phyloP scores from a whole-genome alignment of 108 stramenopile species.

The Seminavis robusta region DNA sequence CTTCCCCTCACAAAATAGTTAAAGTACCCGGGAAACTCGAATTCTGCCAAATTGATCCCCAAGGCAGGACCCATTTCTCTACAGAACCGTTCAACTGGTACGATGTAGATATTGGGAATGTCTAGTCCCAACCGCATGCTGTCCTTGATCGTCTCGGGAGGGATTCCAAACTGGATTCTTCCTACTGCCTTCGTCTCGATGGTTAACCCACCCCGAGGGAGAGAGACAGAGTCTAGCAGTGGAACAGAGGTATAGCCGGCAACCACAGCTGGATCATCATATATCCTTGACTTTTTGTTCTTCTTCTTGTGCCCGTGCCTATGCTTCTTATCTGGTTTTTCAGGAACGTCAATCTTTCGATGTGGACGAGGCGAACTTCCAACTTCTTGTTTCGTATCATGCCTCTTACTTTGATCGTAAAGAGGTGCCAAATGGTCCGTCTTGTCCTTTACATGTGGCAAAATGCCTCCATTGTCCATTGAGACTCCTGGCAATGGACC shows the following conservation, averaged over 20 bases:
- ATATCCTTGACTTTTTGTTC: no score
- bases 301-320: no score
- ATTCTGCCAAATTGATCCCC: constrained; percentile 85
- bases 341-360: no score
- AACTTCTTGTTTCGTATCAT: no score
- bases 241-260: constrained; percentile 50
- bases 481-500: no score
- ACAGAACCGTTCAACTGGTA: constrained; percentile 84
- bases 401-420: no score
- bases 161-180: constrained; percentile 74
- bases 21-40: constrained; percentile 91
- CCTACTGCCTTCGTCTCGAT: constrained; percentile 65
- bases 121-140: constrained; percentile 65
- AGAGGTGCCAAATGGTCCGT: no score
- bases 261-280: constrained; percentile 33
- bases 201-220: constrained; percentile 64
- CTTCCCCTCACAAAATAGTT: constrained; percentile 76
- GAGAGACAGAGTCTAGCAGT: constrained; percentile 32
- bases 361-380: no score
- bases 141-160: constrained; percentile 92
- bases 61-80: constrained; percentile 74
- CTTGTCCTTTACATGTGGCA: no score
- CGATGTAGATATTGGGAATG: constrained; percentile 74
- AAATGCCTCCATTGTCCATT: no score
- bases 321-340: no score